phyloP scores from a whole-genome alignment of 2,329 filamentous ascomycete species.

The Cadophora sp. region DNA sequence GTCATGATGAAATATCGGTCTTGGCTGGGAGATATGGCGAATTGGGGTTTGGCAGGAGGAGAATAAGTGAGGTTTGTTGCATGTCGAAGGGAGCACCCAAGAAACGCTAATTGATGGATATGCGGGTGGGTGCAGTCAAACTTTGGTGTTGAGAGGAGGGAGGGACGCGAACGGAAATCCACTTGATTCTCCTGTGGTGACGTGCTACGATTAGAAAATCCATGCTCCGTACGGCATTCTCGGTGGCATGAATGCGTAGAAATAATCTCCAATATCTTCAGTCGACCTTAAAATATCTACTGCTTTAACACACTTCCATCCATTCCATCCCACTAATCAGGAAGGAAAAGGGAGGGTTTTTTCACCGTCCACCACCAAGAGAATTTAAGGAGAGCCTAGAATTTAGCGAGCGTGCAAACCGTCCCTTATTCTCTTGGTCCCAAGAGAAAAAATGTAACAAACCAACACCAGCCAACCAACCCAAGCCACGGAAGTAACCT shows the following conservation, averaged over 20 bases:
- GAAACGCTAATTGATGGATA: conserved; percentile 6
- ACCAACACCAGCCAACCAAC: neutral
- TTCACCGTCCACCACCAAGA: conserved; percentile 18
- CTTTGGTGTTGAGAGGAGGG: neutral
- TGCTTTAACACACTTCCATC: no score
- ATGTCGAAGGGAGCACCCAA: neutral
- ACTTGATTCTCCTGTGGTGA: no score
- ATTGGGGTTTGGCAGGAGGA: neutral
- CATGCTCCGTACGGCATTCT: no score
- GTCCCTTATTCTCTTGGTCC: conserved; percentile 7
- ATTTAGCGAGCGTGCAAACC: neutral
- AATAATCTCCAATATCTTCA: neutral
- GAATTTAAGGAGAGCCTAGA: conserved; percentile 5
- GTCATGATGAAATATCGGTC: neutral
- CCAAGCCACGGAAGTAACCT: conserved; percentile 7
- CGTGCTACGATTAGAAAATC: no score
- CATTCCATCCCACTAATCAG: no score
- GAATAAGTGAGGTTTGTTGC: conserved; percentile 6
- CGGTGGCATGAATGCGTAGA: neutral
- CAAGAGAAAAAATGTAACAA: conserved; percentile 1
- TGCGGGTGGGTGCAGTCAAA: neutral
- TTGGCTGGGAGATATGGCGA: neutral
- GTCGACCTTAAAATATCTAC: no score
- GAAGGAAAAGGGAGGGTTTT: no score
- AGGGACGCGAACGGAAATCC: no score